Evolutionary conservation across 495 filamentous ascomycete species (phyloP), one percentile per base, ranked within the genome.

Genomic region (Venustampulla echinocandica): DNA sequence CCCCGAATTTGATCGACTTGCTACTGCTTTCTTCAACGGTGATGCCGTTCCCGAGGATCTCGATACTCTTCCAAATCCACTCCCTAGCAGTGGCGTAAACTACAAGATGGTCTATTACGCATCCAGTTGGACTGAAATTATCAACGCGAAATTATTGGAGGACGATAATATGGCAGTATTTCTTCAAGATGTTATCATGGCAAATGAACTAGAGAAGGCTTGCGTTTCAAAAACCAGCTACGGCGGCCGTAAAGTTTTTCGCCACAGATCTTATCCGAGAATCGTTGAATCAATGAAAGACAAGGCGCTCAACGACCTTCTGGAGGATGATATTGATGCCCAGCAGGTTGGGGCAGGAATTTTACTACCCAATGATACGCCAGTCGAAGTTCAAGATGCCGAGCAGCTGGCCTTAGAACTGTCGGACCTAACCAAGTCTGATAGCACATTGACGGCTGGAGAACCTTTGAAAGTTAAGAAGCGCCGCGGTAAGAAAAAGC

Each of bases 191-290:
- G 6, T 38, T 34, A 21, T 34, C 17, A 21, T 51, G 10, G 41
- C 48, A 2, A 51, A 51, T 15, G 40, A 37, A n/a, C 13, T 44
- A n/a, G 47, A 51, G 17, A 17, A 39, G 15, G 41, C 41, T 21
- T 30, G n/a, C 6, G n/a, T 32, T 10, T 14, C n/a, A 4, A 38
- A 41, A 10, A 41, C 18, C 1, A 10, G 11, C 11, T 15, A 15
- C 3, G 19, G 3, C 18, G 38, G 27, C 6, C 9, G 34, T 7
- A 43, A 24, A 15, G 27, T 42, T 15, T 30, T 21, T 23, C 37
- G 37, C 3, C 17, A 20, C 7, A 7, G 6, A 3, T 6, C 20
- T 10, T 22, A 21, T 14, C 33, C 13, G 4, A 14, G 4, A n/a
- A 35, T 14, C 4, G 5, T 35, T 4, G n/a, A 35, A 5, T 35